Base-by-base conservation (phyloP, 2,329 filamentous ascomycete genomes). In the Diaporthe citrichinensis region DNA sequence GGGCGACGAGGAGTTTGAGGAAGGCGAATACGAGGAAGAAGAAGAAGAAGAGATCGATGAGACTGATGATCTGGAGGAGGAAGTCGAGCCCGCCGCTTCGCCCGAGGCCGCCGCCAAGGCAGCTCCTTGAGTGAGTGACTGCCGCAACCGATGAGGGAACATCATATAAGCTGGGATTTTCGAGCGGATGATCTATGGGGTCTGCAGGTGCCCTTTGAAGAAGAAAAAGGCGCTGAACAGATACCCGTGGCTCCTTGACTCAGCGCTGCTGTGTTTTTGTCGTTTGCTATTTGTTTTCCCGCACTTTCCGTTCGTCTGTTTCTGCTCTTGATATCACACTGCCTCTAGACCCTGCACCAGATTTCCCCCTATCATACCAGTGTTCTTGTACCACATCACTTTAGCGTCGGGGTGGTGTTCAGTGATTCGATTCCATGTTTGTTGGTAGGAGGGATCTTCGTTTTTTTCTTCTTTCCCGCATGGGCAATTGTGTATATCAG, bases 1-100 rank as follows among this genome's bases (percentile, higher is more conserved):
- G 41, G 80, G 61, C 34, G 75, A 76, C 17, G 73, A 71, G 25
- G 75, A 75, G 39, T 62, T 51, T 6, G 67, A 75, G 28, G 74
- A 72, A 53, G 57, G 36, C 20, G 57, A 76, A 39, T 55, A 58
- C 12, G 74, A 67, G 28, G 68, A 58, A 5, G 68, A 67, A 23
- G 69, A 67, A 23, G 69, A 68, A 9, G 74, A 68, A 53, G 74
- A 49, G 44, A 39, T 62, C 12, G 71, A 71, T 2, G 72, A 69
- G 41, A 51, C 34, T 10, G 75, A 72, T 25, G 74, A 57, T n/a
- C 17, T 57, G 17, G 75, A 69, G 68, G 59, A 65, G 53, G 34
- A 17, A 20, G 53, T 36, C 20, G 75, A 68, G 17, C 68, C 59
- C 20, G 73, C 61, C n/a, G 73, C 68, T 39, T 49, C 65, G 34